Conservation (phyloP, 768 basidiomycete species). For the Hypholoma fasciculare region DNA sequence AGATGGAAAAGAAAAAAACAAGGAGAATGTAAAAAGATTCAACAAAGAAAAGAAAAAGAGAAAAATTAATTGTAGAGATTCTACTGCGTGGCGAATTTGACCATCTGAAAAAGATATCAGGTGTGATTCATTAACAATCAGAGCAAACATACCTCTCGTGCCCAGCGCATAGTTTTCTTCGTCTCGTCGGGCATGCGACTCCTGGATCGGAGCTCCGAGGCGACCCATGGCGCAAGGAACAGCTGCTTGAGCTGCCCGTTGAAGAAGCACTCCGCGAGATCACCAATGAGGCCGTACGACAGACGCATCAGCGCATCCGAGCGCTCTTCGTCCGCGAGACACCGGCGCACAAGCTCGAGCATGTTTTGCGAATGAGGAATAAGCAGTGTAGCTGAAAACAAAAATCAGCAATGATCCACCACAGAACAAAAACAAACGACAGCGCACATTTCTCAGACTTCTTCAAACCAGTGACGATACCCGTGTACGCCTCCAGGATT, state of each 20-base stretch:
- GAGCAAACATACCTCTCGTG: conserved; percentile 69
- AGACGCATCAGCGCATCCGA: conserved; percentile 76
- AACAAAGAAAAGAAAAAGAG: conserved; percentile 16
- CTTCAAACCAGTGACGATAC: conserved; percentile 90
- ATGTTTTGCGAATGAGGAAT: conserved; percentile 72
- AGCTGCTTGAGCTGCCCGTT: conserved; percentile 78
- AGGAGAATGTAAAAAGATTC: conserved; percentile 3
- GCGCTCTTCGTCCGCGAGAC: conserved; percentile 79
- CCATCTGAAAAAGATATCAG: conserved; percentile 49
- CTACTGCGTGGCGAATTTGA: conserved; percentile 79
- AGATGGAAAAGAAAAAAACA: conserved; percentile 22
- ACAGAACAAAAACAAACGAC: background rate
- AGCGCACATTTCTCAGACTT: conserved; percentile 72
- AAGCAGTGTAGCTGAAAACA: conserved; percentile 43
- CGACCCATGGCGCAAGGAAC: conserved; percentile 80
- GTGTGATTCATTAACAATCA: conserved; percentile 1
- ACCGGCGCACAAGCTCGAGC: conserved; percentile 79
- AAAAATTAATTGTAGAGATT: conserved; percentile 21
- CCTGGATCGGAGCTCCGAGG: conserved; percentile 69
- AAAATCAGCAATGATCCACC: background rate
- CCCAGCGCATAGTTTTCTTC: conserved; percentile 92
- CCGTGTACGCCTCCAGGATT: conserved; percentile 95
- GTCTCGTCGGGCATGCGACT: conserved; percentile 74
- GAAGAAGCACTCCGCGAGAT: conserved; percentile 88
- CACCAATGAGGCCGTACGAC: conserved; percentile 86